phyloP scores from a whole-genome alignment of 257 asterid species.

The Nicotiana tabacum region DNA sequence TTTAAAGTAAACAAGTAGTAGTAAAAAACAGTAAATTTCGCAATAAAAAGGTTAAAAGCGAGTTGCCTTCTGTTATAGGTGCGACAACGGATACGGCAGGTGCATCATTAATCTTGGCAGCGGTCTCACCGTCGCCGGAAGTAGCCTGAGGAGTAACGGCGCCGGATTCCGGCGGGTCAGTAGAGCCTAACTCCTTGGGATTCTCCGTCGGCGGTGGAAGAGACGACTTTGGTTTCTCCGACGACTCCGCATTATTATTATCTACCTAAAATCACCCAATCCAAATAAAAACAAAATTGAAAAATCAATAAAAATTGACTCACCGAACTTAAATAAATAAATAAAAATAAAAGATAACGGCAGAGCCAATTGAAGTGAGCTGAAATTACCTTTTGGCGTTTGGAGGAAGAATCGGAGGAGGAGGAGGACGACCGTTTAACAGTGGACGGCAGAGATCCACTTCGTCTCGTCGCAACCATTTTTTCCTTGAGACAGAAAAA shows the following conservation, averaged over 20 bases:
- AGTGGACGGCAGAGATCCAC: slow-evolving; percentile 84
- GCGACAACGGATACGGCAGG: slow-evolving; percentile 26
- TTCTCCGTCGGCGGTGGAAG: slow-evolving; percentile 41
- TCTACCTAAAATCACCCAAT: slow-evolving; percentile 33
- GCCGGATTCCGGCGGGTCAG: slow-evolving; percentile 47
- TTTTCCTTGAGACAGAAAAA: slow-evolving; percentile 5
- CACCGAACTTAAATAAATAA: slow-evolving; percentile 18
- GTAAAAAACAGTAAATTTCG: not conserved
- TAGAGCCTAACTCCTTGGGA: slow-evolving; percentile 57
- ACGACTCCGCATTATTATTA: slow-evolving; percentile 30
- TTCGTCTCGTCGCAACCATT: slow-evolving; percentile 92
- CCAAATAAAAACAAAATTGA: not conserved
- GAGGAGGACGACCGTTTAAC: slow-evolving; percentile 72
- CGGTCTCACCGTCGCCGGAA: slow-evolving; percentile 9
- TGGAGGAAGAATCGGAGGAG: slow-evolving; percentile 65
- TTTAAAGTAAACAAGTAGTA: not conserved
- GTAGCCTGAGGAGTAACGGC: slow-evolving; percentile 14
- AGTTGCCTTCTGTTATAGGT: slow-evolving; percentile 14
- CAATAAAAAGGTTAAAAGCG: not conserved
- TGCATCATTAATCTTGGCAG: not conserved
- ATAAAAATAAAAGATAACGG: not conserved
- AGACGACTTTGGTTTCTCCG: slow-evolving; percentile 33
- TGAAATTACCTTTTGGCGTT: slow-evolving; percentile 62
- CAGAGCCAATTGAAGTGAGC: not conserved
- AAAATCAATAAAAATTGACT: slow-evolving; percentile 17